phyloP scores from a whole-genome alignment of 495 filamentous ascomycete genomes.

The Zalerion maritima region DNA sequence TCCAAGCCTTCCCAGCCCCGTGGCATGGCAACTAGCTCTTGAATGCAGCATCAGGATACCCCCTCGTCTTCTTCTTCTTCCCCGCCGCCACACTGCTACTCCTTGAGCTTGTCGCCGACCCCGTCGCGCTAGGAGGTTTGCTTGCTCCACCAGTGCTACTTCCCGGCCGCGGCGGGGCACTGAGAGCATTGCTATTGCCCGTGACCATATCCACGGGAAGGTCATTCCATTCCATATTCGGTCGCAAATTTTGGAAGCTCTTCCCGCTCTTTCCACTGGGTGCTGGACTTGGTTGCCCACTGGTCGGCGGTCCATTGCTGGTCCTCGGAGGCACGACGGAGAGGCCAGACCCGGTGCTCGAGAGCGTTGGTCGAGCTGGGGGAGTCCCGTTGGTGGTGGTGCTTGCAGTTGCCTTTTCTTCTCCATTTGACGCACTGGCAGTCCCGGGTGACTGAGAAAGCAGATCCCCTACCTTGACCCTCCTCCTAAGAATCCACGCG shows the following conservation, averaged over 20 bases:
- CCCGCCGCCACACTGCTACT: conserved; percentile 23
- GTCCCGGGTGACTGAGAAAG: neutral
- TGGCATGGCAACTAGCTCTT: conserved; percentile 12
- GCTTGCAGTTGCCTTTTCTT: neutral
- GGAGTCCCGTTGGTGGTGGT: neutral
- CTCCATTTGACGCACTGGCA: neutral
- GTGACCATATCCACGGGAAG: conserved; percentile 35
- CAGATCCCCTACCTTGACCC: conserved; percentile 10
- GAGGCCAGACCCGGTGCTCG: conserved; percentile 7
- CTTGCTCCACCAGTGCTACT: conserved; percentile 1
- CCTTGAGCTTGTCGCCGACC: conserved; percentile 29
- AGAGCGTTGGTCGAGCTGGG: neutral
- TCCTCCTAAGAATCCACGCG: conserved; percentile 54
- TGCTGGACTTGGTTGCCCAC: conserved; percentile 2
- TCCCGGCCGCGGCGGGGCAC: conserved; percentile 2
- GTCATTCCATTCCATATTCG: conserved; percentile 44
- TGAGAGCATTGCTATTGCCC: conserved; percentile 1
- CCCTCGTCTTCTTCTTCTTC: conserved; percentile 32
- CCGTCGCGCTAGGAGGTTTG: conserved; percentile 8
- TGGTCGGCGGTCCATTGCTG: conserved; percentile 6
- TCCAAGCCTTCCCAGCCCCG: neutral
- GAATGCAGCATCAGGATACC: conserved; percentile 39
- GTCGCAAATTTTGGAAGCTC: conserved; percentile 37
- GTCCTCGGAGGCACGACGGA: conserved; percentile 5
- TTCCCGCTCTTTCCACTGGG: conserved; percentile 13